These are phyloP conservation scores for Atkinsonella hypoxylon DNA, from an alignment of 2,329 filamentous ascomycete species.

Conservation along the genomic window DNA sequence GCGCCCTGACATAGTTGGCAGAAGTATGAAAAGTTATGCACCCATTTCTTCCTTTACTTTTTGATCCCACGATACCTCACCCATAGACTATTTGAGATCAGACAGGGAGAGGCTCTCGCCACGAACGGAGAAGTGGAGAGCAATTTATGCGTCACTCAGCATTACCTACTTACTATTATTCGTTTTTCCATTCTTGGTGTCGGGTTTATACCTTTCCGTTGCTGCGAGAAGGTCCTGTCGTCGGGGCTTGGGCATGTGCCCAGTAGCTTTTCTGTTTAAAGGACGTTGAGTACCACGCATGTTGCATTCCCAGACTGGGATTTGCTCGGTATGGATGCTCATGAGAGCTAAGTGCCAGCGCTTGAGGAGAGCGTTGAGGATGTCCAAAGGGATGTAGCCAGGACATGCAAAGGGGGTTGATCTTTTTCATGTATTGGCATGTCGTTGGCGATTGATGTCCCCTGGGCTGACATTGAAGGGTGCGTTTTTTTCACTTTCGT, in stretches of 20 bases:
- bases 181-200: background rate
- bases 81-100: constrained; percentile 30
- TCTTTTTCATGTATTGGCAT: constrained; percentile 9
- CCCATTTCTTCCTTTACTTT: constrained; percentile 18
- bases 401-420: constrained; percentile 1
- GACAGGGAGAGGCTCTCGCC: constrained; percentile 16
- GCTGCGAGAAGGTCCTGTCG: background rate
- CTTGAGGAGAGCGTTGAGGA: background rate
- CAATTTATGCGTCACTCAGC: constrained; percentile 2
- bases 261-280: background rate
- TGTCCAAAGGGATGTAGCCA: constrained; percentile 4
- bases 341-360: background rate
- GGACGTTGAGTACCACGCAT: background rate
- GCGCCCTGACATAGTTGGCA: constrained; percentile 22
- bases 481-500: background rate
- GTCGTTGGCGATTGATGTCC: background rate
- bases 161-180: constrained; percentile 2
- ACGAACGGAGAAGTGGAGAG: constrained; percentile 15
- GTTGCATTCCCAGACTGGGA: background rate
- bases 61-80: constrained; percentile 37
- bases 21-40: constrained; percentile 34
- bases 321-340: background rate
- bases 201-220: background rate
- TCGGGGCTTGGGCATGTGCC: background rate
- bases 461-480: background rate